These are phyloP conservation scores for Xerocomus potaroensis DNA, from an alignment of 768 basidiomycete genomes.

Conservation along the genomic window DNA sequence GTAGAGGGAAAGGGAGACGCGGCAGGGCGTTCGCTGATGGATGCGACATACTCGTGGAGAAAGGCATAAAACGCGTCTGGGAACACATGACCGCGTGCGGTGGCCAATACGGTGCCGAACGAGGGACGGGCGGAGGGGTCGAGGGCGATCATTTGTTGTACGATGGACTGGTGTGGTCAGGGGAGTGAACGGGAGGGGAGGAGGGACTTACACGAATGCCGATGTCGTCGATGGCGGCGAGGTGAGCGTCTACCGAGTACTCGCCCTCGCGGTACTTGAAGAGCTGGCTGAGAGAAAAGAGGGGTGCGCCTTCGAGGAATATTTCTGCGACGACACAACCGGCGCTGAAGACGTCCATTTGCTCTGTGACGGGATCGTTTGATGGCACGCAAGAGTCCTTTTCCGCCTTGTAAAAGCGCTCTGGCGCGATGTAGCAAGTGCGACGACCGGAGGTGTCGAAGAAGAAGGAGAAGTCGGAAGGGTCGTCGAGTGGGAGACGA, in stretches of 20 bases:
- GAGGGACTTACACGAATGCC: conserved; percentile 66
- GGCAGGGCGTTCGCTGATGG: conserved; percentile 65
- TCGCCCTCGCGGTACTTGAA: conserved; percentile 93
- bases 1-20: conserved; percentile 39
- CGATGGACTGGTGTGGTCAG: conserved; percentile 55
- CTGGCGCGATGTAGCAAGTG: conserved; percentile 95
- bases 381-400: conserved; percentile 58
- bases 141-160: conserved; percentile 86
- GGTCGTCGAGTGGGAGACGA: conserved; percentile 91
- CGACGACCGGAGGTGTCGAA: conserved; percentile 93
- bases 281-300: conserved; percentile 92
- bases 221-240: conserved; percentile 74
- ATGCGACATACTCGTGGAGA: conserved; percentile 82
- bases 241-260: conserved; percentile 64
- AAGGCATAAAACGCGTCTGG: conserved; percentile 95
- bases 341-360: conserved; percentile 95
- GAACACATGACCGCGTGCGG: conserved; percentile 73
- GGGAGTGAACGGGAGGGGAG: background rate
- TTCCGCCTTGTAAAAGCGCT: conserved; percentile 85
- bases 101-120: conserved; percentile 75
- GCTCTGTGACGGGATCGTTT: conserved; percentile 83
- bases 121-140: conserved; percentile 74
- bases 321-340: conserved; percentile 96
- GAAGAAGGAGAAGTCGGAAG: conserved; percentile 96
- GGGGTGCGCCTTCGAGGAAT: conserved; percentile 88